phyloP scores from a whole-genome alignment of 2,329 filamentous ascomycete species.

The Didymella lethalis region DNA sequence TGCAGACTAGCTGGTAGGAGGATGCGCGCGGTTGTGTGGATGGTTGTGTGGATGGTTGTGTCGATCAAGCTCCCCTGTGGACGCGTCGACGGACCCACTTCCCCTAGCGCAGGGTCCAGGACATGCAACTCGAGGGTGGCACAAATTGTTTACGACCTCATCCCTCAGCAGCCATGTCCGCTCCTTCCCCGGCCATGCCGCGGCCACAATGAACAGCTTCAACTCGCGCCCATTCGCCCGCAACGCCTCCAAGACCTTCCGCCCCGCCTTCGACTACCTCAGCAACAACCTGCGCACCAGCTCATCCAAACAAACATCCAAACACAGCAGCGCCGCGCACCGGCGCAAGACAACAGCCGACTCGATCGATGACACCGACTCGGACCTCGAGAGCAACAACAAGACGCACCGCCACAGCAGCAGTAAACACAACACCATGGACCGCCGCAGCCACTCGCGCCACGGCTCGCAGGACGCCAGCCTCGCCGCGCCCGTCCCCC shows the following conservation, averaged over 20 bases:
- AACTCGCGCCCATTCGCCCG: slow-evolving; percentile 46
- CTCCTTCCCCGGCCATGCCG: slow-evolving; percentile 19
- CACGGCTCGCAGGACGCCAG: slow-evolving; percentile 46
- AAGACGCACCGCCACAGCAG: slow-evolving; percentile 2
- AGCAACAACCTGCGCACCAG: slow-evolving; percentile 40
- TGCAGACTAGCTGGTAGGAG: too few species aligned
- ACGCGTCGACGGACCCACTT: neutral
- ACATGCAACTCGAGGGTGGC: slow-evolving; percentile 6
- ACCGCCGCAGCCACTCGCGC: slow-evolving; percentile 37
- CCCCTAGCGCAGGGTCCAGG: slow-evolving; percentile 19
- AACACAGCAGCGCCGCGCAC: slow-evolving; percentile 19
- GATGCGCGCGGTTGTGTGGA: too few species aligned
- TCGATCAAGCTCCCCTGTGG: neutral
- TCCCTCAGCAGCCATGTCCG: slow-evolving; percentile 6
- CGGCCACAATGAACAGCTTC: slow-evolving; percentile 44
- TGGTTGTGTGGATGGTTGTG: neutral
- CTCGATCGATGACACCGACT: slow-evolving; percentile 51
- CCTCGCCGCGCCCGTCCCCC: slow-evolving; percentile 52
- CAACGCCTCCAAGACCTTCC: slow-evolving; percentile 42
- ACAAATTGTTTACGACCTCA: slow-evolving; percentile 11
- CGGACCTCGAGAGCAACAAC: slow-evolving; percentile 46
- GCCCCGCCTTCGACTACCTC: slow-evolving; percentile 48
- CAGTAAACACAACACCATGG: slow-evolving; percentile 29
- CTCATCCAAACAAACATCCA: slow-evolving; percentile 26
- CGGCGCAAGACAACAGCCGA: slow-evolving; percentile 47